Conservation (phyloP, 2,329 filamentous ascomycete genomes). For the Sporothrix humicola region DNA sequence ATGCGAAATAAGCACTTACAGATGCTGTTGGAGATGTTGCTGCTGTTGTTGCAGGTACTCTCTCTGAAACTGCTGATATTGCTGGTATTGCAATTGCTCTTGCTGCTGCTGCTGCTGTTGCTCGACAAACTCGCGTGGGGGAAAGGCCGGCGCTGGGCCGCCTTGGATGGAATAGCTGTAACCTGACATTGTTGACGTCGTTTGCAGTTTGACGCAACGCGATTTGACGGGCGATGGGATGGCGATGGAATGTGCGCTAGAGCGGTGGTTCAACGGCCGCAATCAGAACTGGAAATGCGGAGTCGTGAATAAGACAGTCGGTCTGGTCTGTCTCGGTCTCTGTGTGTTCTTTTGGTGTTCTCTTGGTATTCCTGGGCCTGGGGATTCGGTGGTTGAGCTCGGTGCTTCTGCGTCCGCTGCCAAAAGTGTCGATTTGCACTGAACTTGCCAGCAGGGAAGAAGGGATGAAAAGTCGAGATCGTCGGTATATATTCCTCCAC, state of each 20-base stretch:
- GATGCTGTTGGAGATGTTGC: constrained; percentile 11
- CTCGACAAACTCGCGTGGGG: constrained; percentile 44
- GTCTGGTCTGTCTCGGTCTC: constrained; percentile 15
- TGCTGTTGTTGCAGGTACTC: constrained; percentile 23
- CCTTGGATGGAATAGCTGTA: constrained; percentile 49
- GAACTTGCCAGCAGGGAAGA: not conserved
- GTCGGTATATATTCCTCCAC: not conserved
- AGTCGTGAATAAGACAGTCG: constrained; percentile 10
- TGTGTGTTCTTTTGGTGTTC: no score
- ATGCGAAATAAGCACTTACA: constrained; percentile 15
- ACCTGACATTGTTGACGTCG: constrained; percentile 20
- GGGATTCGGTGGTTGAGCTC: not conserved
- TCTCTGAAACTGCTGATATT: constrained; percentile 31
- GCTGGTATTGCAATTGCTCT: constrained; percentile 32
- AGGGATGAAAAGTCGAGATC: not conserved
- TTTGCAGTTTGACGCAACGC: not conserved
- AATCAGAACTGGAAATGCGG: not conserved
- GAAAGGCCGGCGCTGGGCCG: constrained; percentile 44
- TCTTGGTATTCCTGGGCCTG: not conserved
- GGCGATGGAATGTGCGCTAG: not conserved
- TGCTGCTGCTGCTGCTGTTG: constrained; percentile 38
- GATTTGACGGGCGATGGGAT: not conserved
- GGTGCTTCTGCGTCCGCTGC: not conserved
- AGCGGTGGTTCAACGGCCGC: constrained; percentile 2
- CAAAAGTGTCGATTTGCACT: not conserved